A percentile compares a stretch with the other conserved stretches of the same genome.
Conservation (phyloP, 345 rosid species). For the Orychophragmus violaceus region DNA sequence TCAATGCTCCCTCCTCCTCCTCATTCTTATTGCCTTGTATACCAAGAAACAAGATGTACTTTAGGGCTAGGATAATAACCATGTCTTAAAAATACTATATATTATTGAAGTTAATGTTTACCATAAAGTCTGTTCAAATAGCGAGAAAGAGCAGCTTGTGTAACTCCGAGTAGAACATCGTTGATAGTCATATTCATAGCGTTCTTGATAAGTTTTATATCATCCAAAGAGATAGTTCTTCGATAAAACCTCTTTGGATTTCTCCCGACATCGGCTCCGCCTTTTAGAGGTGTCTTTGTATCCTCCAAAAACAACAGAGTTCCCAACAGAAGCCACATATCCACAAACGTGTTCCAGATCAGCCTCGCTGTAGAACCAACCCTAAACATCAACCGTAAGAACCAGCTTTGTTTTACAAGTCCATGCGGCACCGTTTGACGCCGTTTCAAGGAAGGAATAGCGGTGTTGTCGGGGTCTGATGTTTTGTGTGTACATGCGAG, state of each 20-base stretch:
- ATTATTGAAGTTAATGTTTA: not conserved
- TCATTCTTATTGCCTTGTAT: constrained; percentile 5
- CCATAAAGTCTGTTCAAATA: constrained; percentile 30
- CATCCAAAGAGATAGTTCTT: constrained; percentile 41
- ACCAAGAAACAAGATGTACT: not conserved
- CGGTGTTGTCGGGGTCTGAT: constrained; percentile 51
- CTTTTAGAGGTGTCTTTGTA: constrained; percentile 48
- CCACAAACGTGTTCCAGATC: constrained; percentile 51
- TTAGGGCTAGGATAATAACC: not conserved
- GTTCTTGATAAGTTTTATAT: constrained; percentile 40
- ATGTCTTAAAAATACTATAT: not conserved
- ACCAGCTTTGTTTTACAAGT: not conserved
- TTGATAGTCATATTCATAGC: constrained; percentile 46
- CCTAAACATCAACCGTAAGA: constrained; percentile 29
- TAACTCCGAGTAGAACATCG: constrained; percentile 57
- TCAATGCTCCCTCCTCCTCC: not conserved
- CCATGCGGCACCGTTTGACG: not conserved
- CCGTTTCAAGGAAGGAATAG: constrained; percentile 37
- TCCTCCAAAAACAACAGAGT: constrained; percentile 44
- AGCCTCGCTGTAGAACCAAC: constrained; percentile 33
- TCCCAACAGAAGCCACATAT: constrained; percentile 33
- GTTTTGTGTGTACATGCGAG: constrained; percentile 50
- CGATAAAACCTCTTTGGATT: constrained; percentile 40
- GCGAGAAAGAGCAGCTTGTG: too few relatives aligned
- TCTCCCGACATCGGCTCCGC: not conserved